A percentile compares a stretch with the other conserved stretches of the same genome.
Conservation (phyloP, 2,329 filamentous ascomycete species). For the Xylaria sp. region DNA sequence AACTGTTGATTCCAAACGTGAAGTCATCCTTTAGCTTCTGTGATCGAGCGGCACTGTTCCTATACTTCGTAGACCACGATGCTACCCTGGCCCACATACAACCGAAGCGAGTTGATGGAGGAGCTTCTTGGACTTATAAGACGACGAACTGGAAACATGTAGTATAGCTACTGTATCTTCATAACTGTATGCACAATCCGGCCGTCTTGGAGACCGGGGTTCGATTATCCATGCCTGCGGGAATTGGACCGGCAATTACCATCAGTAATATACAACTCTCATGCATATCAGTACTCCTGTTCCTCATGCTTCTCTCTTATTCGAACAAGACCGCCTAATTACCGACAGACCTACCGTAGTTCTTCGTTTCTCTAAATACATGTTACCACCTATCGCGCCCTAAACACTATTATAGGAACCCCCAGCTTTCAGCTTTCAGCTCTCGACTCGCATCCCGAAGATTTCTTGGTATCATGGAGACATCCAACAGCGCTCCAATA, state of each 20-base stretch:
- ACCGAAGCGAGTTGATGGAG: conserved; percentile 15
- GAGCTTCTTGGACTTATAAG: conserved; percentile 8
- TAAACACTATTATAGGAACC: background rate
- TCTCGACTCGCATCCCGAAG: conserved; percentile 8
- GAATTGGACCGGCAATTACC: conserved; percentile 33
- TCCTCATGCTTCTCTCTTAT: conserved; percentile 3
- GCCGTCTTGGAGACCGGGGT: conserved; percentile 17
- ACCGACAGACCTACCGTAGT: conserved; percentile 15
- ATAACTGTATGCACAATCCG: conserved; percentile 22
- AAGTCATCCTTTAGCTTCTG: conserved; percentile 12
- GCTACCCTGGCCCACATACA: conserved; percentile 9
- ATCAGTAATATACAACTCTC: conserved; percentile 30
- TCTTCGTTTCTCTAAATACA: conserved; percentile 3
- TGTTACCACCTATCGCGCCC: background rate
- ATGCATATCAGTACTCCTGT: conserved; percentile 24
- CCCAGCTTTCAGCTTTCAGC: background rate
- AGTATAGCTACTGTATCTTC: conserved; percentile 7
- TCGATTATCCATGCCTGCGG: conserved; percentile 17
- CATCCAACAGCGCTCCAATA: conserved; percentile 28
- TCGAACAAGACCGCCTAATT: conserved; percentile 24
- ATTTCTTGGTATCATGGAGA: conserved; percentile 40
- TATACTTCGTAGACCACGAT: background rate
- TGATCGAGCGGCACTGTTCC: conserved; percentile 7
- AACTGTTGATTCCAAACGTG: conserved; percentile 14
- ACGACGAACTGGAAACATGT: conserved; percentile 10